Base-by-base conservation (phyloP, 2,329 filamentous ascomycete genomes). In the Myriosclerotinia curreyana region DNA sequence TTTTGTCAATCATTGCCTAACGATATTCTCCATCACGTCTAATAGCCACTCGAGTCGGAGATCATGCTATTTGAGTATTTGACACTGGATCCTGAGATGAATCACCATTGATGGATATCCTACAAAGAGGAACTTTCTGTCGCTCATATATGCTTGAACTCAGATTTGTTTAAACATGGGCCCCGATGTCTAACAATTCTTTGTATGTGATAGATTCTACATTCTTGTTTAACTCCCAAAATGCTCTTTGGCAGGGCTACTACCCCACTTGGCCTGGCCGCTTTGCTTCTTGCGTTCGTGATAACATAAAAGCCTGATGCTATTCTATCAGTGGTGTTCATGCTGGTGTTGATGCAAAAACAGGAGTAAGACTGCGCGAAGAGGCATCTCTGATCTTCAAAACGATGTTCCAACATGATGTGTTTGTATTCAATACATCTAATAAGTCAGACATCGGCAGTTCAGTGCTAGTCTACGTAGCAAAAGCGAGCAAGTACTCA, bases 301-400 rank as follows among this genome's bases (percentile, higher is more conserved):
- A 58, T 48, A 31, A 17, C 49, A 22, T 58, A 15, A n/a, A 34
- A 22, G 42, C 60, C 14, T 46, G 20, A 34, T 54, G 60, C 22
- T 64, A 52, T 48, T 34, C 59, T 31, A 64, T 68, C 28, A 52
- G 49, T 22, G 66, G 66, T 11, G 46, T 66, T 36, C 42, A 64
- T 42, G 67, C 59, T 34, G 65, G 65, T 14, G 42, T 68, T 14
- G 31, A 69, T 55, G 6, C 36, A n/a, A 4, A 50, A 2, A 64
- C 64, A 49, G 60, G 66, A 17, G 52, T 22, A 17, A 44, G 64
- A 44, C 68, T 53, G 15, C 58, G 28, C 22, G 66, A 42, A 55
- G 40, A 40, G 60, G 67, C 56, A 69, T 69, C 22, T 25, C 59
- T 20, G 65, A 65, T 20, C 54, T 69, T 25, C 62, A 66, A 46